Base-by-base conservation (phyloP, 257 asterid species). In the Sherardia arvensis region DNA sequence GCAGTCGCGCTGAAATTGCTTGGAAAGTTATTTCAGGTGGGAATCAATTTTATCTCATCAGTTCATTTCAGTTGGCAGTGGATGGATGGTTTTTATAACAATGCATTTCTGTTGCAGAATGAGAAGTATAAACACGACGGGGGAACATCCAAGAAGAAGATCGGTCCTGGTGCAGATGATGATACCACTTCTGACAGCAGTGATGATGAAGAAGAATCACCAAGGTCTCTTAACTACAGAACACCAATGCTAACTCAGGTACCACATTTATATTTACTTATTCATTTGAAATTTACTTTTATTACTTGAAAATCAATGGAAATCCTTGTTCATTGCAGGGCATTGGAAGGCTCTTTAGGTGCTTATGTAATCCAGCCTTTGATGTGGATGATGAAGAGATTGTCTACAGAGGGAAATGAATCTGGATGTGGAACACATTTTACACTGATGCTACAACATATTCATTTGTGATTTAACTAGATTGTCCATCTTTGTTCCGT, bases 191-290 rank as follows among this genome's bases (percentile, higher is more conserved):
- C 94, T 29, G 88, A 83, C 27, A 88, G 88, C 68, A 84, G 90
- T 56, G 98, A 91, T 56, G 98, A 91, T 43, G 96, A 86, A 66
- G 95, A 88, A 15, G 96, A 88, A 45, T 74, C 90, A 20, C 72
- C 84, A 8, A 70, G 76, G 67, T 67, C 90, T 18, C 77, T 88
- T 9, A 84, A 83, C 62, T 91, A 88, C 58, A 78, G 80, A 43
- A 85, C 95, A n/a, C 98, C 98, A 76, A 61, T 88, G 47, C 74
- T 88, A 76, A 91, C 96, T 20, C 98, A 91, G 95, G 96, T 88
- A 65, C 30, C 3, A 11, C 14, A 54, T 54, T 17, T 54, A 23
- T 53, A 2, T 21, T 43, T 17, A 43, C 7, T 3, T 15, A 17
- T 4, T 15, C 7, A 43, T 43, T 14, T 15, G 51, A 15, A 43